These are phyloP conservation scores for Chernovozyma sophiae-reginae DNA, from an alignment of 1,139 yeast genomes.

Conservation along the genomic window DNA sequence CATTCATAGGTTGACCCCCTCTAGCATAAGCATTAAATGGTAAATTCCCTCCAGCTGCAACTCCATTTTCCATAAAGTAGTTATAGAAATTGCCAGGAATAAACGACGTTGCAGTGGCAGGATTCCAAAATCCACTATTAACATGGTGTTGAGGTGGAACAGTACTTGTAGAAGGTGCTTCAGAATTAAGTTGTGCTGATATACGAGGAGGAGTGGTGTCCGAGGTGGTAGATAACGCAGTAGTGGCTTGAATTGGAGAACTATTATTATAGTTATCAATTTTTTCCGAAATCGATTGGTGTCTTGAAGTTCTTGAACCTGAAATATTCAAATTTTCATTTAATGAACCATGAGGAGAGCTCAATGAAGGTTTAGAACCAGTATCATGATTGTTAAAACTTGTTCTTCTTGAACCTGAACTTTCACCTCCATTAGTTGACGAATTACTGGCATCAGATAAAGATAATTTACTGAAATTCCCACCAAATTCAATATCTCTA, in stretches of 20 bases:
- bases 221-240: slow-evolving; percentile 32
- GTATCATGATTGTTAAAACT: slow-evolving; percentile 35
- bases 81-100: slow-evolving; percentile 36
- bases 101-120: slow-evolving; percentile 58
- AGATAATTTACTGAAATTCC: neutral
- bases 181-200: slow-evolving; percentile 14
- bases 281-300: slow-evolving; percentile 62
- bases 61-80: slow-evolving; percentile 25
- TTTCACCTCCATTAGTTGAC: slow-evolving; percentile 10
- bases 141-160: slow-evolving; percentile 13
- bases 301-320: slow-evolving; percentile 37
- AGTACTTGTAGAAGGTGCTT: slow-evolving; percentile 19
- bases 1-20: slow-evolving; percentile 7
- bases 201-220: slow-evolving; percentile 20
- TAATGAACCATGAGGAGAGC: slow-evolving; percentile 45
- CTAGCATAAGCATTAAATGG: slow-evolving; percentile 2
- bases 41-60: slow-evolving; percentile 6
- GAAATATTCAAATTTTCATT: slow-evolving; percentile 50
- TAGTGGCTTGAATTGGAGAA: slow-evolving; percentile 47
- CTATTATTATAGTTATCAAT: slow-evolving; percentile 54
- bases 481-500: slow-evolving; percentile 59
- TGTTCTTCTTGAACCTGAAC: slow-evolving; percentile 39
- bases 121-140: slow-evolving; percentile 53
- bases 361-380: slow-evolving; percentile 5
- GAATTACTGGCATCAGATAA: neutral